Conservation (phyloP, 1,284 basidiomycete species). For the Pisolithus thermaeus region DNA sequence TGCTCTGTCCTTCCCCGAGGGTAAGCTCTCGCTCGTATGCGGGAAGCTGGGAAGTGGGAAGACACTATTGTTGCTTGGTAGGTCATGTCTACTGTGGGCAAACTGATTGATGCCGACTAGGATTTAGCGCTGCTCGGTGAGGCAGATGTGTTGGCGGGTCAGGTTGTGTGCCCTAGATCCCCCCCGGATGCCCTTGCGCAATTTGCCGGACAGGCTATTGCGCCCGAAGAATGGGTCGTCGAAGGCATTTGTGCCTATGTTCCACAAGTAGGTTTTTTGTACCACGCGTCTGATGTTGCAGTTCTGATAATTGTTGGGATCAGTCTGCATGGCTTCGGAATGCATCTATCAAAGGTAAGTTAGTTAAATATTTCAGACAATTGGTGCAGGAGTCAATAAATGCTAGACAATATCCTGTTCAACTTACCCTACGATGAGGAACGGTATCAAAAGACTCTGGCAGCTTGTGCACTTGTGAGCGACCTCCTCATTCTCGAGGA, state of each 20-base stretch:
- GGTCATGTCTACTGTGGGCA: slow-evolving; percentile 10
- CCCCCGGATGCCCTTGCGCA: slow-evolving; percentile 72
- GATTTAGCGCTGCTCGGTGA: slow-evolving; percentile 77
- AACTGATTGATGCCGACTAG: slow-evolving; percentile 11
- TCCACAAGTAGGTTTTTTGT: slow-evolving; percentile 59
- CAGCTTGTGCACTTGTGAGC: slow-evolving; percentile 65
- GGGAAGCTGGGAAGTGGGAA: slow-evolving; percentile 82
- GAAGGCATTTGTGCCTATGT: slow-evolving; percentile 83
- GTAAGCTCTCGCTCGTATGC: slow-evolving; percentile 76
- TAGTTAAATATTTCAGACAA: no score
- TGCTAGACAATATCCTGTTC: slow-evolving; percentile 85
- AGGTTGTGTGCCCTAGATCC: slow-evolving; percentile 77
- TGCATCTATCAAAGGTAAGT: slow-evolving; percentile 73
- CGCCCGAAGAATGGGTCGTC: slow-evolving; percentile 70
- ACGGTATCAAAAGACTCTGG: slow-evolving; percentile 74
- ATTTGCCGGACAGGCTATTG: slow-evolving; percentile 37
- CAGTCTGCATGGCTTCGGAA: slow-evolving; percentile 52
- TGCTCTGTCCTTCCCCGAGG: slow-evolving; percentile 70
- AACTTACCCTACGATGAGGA: slow-evolving; percentile 72
- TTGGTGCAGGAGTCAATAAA: background rate
- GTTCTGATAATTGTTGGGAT: slow-evolving; percentile 35
- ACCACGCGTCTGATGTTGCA: slow-evolving; percentile 34
- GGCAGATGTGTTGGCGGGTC: slow-evolving; percentile 79
- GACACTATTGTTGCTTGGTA: slow-evolving; percentile 70
- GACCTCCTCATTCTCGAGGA: slow-evolving; percentile 93